Percentiles rank a stretch among this genome's conserved stretches.
Conservation (phyloP, 805 yeast species). For the Kluyveromyces dobzhanskii region DNA sequence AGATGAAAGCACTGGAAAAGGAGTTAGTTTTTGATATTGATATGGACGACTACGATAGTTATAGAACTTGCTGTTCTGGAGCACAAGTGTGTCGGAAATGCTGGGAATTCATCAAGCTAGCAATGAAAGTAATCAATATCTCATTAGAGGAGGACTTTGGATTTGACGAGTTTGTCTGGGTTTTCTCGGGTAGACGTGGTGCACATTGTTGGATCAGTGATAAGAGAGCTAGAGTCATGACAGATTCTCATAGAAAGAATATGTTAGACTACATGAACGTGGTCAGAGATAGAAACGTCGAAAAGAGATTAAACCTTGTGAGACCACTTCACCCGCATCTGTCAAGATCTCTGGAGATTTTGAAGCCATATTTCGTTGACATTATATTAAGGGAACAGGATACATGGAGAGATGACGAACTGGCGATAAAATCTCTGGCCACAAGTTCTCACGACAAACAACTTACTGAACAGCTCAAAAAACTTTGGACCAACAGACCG, state of each 20-base stretch:
- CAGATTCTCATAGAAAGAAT: slow-evolving; percentile 66
- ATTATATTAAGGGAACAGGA: slow-evolving; percentile 74
- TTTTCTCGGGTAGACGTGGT: slow-evolving; percentile 97
- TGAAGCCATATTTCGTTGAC: slow-evolving; percentile 55
- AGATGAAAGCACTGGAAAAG: slow-evolving; percentile 73
- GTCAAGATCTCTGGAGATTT: slow-evolving; percentile 60
- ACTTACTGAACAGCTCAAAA: slow-evolving; percentile 43
- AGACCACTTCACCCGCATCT: slow-evolving; percentile 89
- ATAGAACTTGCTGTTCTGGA: slow-evolving; percentile 87
- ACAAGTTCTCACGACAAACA: slow-evolving; percentile 55
- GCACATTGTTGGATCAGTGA: slow-evolving; percentile 99
- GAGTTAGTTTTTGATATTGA: slow-evolving; percentile 95
- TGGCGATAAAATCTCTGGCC: slow-evolving; percentile 48
- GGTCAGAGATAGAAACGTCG: slow-evolving; percentile 42
- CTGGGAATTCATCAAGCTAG: slow-evolving; percentile 87
- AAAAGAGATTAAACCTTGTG: slow-evolving; percentile 43
- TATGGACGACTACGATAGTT: slow-evolving; percentile 89
- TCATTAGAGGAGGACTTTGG: slow-evolving; percentile 86
- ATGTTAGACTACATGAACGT: slow-evolving; percentile 81
- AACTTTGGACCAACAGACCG: slow-evolving; percentile 50
- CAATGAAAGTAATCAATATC: slow-evolving; percentile 62
- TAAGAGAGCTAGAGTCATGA: slow-evolving; percentile 62
- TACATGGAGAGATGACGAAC: slow-evolving; percentile 62
- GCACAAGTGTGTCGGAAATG: slow-evolving; percentile 81
- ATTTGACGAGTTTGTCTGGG: slow-evolving; percentile 81